Evolutionary conservation across 768 basidiomycete species (phyloP), one percentile per base, ranked within the genome.

Genomic region (Rickenella mellea): DNA sequence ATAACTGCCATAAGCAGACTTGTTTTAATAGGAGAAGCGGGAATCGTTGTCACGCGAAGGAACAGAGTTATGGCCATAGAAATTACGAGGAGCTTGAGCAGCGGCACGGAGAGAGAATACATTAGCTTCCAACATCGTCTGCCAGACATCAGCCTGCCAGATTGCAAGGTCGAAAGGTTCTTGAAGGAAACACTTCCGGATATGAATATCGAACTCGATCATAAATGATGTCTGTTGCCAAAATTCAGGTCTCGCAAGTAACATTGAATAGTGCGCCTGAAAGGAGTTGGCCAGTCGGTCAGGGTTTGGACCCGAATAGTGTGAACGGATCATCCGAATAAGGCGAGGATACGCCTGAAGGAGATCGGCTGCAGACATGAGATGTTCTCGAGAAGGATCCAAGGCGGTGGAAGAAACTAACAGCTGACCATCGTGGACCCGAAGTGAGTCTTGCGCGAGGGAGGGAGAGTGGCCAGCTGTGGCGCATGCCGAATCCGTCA

Each of bases 361-460:
- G 19, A 17, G 24, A 3, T 8, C 9, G 7, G 19, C 33, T 22
- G 19, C 24, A 3, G 33, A 36, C 4, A 36, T 8, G 11, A 8
- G 15, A 22, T 5, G 4, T 14, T 36, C 33, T 6, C 10, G 15
- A 3, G 33, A 36, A 15, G 10, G 19, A 36, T 36, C 33, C 19
- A 36, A 22, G 33, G 3, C 5, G 11, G 15, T 3, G 3, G 33
- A 8, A 4, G 33, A 10, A 3, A 22, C 19, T 17, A 19, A 19
- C 3, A 56, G 60, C 51, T 65, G 68, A 43, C 63, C 67, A 51
- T 74, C 66, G 17, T 63, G 66, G 17, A 69, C 61, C 8, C 76
- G 80, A 41, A 63, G 64, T 42, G 69, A 66, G 48, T 75, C 78
- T 21, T 71, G 68, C 43, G 84, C 83, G 44, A 82, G 73, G 29